Percentiles rank a stretch among this genome's conserved stretches.
Evolutionary conservation across 116 monocot species (phyloP).

Genomic region (Trichopus zeylanicus): DNA sequence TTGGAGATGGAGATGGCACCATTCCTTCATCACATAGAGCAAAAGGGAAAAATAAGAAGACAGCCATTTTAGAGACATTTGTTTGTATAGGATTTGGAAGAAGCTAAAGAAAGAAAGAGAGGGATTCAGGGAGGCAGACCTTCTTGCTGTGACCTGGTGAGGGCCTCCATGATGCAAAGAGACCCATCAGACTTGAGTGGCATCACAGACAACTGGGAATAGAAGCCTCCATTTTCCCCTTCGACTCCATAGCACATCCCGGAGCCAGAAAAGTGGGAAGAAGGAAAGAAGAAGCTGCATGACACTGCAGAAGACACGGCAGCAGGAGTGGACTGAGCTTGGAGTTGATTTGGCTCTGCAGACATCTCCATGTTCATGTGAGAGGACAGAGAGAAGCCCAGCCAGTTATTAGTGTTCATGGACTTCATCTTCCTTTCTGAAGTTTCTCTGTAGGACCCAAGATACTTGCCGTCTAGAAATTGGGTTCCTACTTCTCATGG

Average conservation of each 20-base stretch:
- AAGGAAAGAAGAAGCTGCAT: constrained; percentile 38
- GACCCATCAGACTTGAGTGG: constrained; percentile 94
- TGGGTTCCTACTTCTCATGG: not conserved
- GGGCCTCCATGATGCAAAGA: constrained; percentile 96
- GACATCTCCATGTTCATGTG: constrained; percentile 76
- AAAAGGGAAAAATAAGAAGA: too few species aligned
- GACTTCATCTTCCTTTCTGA: not conserved
- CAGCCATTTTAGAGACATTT: too few species aligned
- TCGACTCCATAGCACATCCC: constrained; percentile 58
- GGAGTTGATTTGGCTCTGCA: constrained; percentile 12
- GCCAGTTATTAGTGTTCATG: constrained; percentile 52
- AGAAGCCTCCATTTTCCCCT: constrained; percentile 43
- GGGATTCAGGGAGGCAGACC: constrained; percentile 21
- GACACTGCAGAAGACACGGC: constrained; percentile 25
- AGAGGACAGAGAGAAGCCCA: constrained; percentile 93
- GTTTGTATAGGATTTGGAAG: constrained; percentile 3
- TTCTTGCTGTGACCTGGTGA: constrained; percentile 63
- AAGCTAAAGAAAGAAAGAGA: constrained; percentile 3
- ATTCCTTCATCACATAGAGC: constrained; percentile 40
- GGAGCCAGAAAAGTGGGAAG: constrained; percentile 26
- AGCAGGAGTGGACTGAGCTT: constrained; percentile 25
- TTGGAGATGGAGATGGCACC: constrained; percentile 76
- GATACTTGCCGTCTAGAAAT: too few species aligned
- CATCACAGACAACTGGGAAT: constrained; percentile 56
- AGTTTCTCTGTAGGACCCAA: too few species aligned